Percentiles rank a stretch among this genome's conserved stretches.
Evolutionary conservation across 176 grass and related monocot species (phyloP).

Genomic region (Triticum monococcum): DNA sequence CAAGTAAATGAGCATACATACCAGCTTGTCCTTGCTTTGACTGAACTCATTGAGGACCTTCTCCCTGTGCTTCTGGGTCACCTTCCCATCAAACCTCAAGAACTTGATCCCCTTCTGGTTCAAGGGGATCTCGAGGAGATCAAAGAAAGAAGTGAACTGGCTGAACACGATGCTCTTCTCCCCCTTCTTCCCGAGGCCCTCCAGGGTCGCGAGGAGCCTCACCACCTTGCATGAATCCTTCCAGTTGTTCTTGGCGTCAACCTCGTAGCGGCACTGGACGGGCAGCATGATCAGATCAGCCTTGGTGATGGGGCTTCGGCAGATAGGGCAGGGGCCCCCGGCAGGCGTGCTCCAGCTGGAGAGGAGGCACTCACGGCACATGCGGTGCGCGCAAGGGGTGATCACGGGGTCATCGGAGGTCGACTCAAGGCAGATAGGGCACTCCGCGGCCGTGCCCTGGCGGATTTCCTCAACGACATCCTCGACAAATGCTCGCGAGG

Average conservation of each 20-base stretch:
- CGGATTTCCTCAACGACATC: conserved; percentile 84
- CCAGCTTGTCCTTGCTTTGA: conserved; percentile 67
- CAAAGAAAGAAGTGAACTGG: conserved; percentile 90
- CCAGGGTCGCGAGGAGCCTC: conserved; percentile 55
- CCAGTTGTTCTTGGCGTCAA: conserved; percentile 78
- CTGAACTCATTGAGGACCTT: conserved; percentile 73
- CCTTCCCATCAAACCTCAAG: conserved; percentile 78
- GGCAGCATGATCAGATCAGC: conserved; percentile 73
- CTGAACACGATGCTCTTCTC: conserved; percentile 98
- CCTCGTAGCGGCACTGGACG: conserved; percentile 47
- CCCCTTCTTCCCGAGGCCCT: conserved; percentile 42
- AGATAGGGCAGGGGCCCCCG: conserved; percentile 72
- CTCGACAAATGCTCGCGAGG: conserved; percentile 63
- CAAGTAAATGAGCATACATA: conserved; percentile 11
- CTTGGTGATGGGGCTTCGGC: conserved; percentile 46
- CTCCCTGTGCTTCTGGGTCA: conserved; percentile 72
- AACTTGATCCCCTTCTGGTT: conserved; percentile 61
- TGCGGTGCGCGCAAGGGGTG: conserved; percentile 67
- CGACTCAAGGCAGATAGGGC: conserved; percentile 90
- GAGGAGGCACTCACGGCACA: conserved; percentile 86
- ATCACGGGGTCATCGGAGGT: conserved; percentile 89
- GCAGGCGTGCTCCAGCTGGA: conserved; percentile 54
- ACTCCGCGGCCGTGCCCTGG: conserved; percentile 58
- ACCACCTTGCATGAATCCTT: conserved; percentile 84
- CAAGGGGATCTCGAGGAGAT: conserved; percentile 73